Evolutionary conservation across 305 asterid species (phyloP).

Genomic region (Nicotiana rustica): DNA sequence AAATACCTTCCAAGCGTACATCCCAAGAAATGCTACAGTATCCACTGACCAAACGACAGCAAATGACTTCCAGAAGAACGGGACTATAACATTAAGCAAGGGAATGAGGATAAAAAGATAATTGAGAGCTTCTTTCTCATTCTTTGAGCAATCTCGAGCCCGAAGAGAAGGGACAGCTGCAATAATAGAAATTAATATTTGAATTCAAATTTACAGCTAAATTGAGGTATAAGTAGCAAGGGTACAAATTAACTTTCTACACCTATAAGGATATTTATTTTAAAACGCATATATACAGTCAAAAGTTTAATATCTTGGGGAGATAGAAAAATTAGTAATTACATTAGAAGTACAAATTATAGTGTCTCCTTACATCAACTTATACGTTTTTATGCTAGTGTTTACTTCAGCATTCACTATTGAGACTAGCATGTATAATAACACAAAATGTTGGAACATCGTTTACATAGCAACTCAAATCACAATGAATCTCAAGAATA

Average conservation of each 20-base stretch:
- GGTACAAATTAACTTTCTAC: neutral
- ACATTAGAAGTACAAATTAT: neutral
- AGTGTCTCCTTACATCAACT: neutral
- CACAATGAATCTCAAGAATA: neutral
- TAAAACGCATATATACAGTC: neutral
- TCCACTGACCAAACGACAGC: conserved; percentile 96
- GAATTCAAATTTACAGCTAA: neutral
- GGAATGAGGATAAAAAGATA: conserved; percentile 88
- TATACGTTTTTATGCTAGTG: conserved; percentile 9
- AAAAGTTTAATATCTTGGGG: neutral
- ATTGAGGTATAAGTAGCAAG: neutral
- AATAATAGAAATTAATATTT: conserved; percentile 38
- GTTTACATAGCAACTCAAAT: neutral
- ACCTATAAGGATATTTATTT: neutral
- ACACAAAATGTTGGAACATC: neutral
- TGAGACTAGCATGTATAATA: neutral
- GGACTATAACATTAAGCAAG: conserved; percentile 75
- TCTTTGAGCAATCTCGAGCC: conserved; percentile 96
- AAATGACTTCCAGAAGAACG: conserved; percentile 89
- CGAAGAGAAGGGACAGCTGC: conserved; percentile 97
- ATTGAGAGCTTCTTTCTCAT: conserved; percentile 96
- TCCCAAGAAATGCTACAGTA: conserved; percentile 72
- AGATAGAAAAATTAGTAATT: neutral
- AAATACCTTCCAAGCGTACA: conserved; percentile 98
- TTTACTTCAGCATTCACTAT: neutral